Evolutionary conservation across 768 basidiomycete species (phyloP).

Genomic region (Boletus eberwhitei): DNA sequence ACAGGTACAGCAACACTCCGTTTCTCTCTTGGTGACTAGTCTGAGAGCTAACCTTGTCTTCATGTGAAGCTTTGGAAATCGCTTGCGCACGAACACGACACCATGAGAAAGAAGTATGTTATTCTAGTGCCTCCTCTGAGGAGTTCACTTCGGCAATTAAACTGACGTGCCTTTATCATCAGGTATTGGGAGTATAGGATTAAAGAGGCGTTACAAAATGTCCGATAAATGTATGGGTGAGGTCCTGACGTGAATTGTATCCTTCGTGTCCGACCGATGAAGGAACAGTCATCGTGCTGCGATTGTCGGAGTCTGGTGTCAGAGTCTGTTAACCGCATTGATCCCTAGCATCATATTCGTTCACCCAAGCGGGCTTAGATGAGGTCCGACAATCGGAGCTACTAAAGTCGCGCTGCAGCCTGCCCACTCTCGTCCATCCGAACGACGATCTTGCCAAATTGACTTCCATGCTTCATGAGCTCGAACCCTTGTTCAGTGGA

Average conservation of each 20-base stretch:
- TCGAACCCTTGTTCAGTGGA: constrained; percentile 68
- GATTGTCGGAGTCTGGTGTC: background rate
- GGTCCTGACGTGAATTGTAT: constrained; percentile 7
- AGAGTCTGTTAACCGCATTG: background rate
- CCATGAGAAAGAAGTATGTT: constrained; percentile 70
- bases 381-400: background rate
- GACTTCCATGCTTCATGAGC: constrained; percentile 56
- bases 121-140: constrained; percentile 6
- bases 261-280: constrained; percentile 1
- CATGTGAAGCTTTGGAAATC: constrained; percentile 61
- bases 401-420: constrained; percentile 26
- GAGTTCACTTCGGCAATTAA: constrained; percentile 23
- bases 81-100: constrained; percentile 67
- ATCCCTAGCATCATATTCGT: background rate
- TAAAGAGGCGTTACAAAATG: constrained; percentile 41
- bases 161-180: constrained; percentile 14
- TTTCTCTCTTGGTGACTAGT: background rate
- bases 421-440: constrained; percentile 34
- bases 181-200: constrained; percentile 83
- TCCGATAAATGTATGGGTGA: constrained; percentile 17
- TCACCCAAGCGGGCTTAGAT: background rate
- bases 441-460: constrained; percentile 79
- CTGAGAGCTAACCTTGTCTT: constrained; percentile 10
- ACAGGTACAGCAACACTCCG: constrained; percentile 37
- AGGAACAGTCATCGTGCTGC: background rate